Evolutionary conservation across 148 eudicot genomes (phyloP).

Genomic region (Polygonum aviculare): DNA sequence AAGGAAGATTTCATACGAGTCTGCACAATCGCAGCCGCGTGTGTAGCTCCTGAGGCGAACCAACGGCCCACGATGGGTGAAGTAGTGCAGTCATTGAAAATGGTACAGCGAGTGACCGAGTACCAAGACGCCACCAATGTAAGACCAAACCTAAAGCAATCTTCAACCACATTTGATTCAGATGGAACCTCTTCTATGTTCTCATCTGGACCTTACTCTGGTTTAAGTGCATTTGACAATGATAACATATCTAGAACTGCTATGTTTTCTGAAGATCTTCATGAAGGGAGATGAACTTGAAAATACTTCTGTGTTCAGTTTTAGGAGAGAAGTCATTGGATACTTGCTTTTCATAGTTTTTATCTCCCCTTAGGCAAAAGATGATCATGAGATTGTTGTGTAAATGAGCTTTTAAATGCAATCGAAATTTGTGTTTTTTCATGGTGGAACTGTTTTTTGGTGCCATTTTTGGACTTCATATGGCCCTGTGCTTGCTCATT

Average conservation of each 20-base stretch:
- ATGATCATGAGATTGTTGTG: not conserved
- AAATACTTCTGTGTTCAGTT: not conserved
- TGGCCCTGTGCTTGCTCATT: not conserved
- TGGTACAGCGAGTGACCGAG: slow-evolving; percentile 77
- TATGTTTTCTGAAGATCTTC: slow-evolving; percentile 83
- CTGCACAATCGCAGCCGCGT: slow-evolving; percentile 93
- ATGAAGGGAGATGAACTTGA: slow-evolving; percentile 54
- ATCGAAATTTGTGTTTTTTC: not conserved
- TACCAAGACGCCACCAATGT: slow-evolving; percentile 54
- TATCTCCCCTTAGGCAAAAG: not conserved
- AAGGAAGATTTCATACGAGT: slow-evolving; percentile 78
- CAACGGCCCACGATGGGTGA: slow-evolving; percentile 96
- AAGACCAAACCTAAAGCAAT: slow-evolving; percentile 50
- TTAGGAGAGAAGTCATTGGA: not conserved
- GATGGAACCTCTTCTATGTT: slow-evolving; percentile 87
- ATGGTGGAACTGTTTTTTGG: not conserved
- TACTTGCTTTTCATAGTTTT: not conserved
- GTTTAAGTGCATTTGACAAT: slow-evolving; percentile 64
- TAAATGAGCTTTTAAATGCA: not conserved
- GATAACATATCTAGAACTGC: slow-evolving; percentile 56
- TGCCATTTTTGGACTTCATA: not conserved
- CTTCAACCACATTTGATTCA: slow-evolving; percentile 78
- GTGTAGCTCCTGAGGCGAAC: slow-evolving; percentile 85
- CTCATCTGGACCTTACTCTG: slow-evolving; percentile 90
- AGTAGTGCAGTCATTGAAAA: slow-evolving; percentile 93